Percentiles rank a stretch among this genome's conserved stretches.
These are phyloP conservation scores for Rubroshorea leprosula DNA, from an alignment of 345 rosid species.

Conservation along the genomic window DNA sequence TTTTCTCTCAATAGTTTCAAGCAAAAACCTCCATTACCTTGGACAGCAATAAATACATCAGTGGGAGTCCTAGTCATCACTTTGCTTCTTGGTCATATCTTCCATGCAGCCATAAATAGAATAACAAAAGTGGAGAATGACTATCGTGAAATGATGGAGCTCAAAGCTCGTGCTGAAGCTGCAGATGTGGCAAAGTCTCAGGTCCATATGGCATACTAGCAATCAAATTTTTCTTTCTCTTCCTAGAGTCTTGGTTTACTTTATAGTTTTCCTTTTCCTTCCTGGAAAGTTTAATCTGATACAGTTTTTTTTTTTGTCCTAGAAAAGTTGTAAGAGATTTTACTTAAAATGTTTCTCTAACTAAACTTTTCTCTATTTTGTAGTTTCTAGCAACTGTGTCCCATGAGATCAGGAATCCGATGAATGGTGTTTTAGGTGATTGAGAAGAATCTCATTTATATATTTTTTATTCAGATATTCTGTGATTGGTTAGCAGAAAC, in stretches of 20 bases:
- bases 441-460: constrained; percentile 10
- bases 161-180: constrained; percentile 93
- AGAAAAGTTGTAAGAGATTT: no score
- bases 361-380: constrained; percentile 20
- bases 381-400: constrained; percentile 98
- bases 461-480: constrained; percentile 4
- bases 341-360: not conserved
- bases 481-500: constrained; percentile 11
- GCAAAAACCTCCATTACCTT: constrained; percentile 71
- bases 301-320: no score
- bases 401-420: constrained; percentile 95
- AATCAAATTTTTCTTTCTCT: not conserved
- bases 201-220: constrained; percentile 49
- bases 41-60: constrained; percentile 69
- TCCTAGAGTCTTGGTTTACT: constrained; percentile 2
- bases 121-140: constrained; percentile 79
- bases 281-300: no score
- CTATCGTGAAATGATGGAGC: constrained; percentile 64
- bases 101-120: constrained; percentile 62
- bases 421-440: constrained; percentile 86
- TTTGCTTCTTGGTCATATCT: constrained; percentile 71
- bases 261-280: no score
- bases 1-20: constrained; percentile 52
- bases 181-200: constrained; percentile 98
- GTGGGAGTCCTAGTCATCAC: constrained; percentile 54